phyloP scores from a whole-genome alignment of 2,329 filamentous ascomycete species.

The Calonectria pseudoreteaudii region DNA sequence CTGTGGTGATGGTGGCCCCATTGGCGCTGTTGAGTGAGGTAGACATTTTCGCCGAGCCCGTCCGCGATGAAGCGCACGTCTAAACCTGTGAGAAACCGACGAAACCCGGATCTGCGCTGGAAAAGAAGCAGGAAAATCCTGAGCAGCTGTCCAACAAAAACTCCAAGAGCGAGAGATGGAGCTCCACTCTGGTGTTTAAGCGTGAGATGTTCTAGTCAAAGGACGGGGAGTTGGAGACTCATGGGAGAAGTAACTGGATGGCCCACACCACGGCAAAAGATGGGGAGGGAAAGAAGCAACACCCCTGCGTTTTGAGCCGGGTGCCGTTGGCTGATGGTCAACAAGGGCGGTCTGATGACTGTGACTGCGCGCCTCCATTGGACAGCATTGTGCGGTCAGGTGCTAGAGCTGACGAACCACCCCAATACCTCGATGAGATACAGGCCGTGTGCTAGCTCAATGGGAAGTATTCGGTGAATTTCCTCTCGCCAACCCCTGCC shows the following conservation, averaged over 20 bases:
- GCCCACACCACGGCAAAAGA: background rate
- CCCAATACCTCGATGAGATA: background rate
- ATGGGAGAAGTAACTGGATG: background rate
- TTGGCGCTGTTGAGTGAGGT: background rate
- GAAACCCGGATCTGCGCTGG: background rate
- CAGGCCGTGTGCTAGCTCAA: background rate
- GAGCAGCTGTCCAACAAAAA: too few species aligned
- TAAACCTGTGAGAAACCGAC: background rate
- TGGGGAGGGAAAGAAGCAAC: background rate
- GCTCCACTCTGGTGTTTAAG: background rate
- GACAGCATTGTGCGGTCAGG: background rate
- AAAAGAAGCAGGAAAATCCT: background rate
- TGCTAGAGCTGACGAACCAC: background rate
- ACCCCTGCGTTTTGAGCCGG: background rate
- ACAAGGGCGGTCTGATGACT: background rate
- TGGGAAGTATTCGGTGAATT: background rate
- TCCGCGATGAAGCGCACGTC: background rate
- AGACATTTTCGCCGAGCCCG: background rate
- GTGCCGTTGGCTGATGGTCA: background rate
- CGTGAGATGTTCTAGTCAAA: background rate
- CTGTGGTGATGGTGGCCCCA: constrained; percentile 10
- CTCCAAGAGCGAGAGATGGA: too few species aligned
- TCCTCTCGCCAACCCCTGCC: background rate
- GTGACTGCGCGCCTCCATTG: background rate
- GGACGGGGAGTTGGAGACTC: background rate